Evolutionary conservation across 352 stramenopile species (phyloP), one percentile per base, ranked within the genome.

Genomic region (Pythium brachiatum): DNA sequence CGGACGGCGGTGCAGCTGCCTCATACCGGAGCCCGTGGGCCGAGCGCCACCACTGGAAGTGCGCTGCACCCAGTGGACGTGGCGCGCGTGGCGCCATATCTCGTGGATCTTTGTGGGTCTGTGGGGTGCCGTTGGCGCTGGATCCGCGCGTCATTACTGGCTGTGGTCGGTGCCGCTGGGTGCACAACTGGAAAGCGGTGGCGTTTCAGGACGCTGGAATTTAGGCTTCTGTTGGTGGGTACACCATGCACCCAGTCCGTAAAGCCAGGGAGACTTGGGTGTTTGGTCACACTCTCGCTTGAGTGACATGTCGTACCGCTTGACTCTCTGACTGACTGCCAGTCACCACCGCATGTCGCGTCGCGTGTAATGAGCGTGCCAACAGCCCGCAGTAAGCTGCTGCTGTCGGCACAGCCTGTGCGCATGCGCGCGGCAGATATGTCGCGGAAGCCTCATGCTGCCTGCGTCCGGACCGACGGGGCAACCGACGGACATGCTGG

Each of bases 11-110:
- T 36, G 62, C 50, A n/a, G 27, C 50, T 26, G 56, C 31, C 43
- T 56, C 48, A 34, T 62, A 69, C 21, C 31, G 38, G 31, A 44
- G 50, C 9, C 62, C 62, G 36, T 62, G 53, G 27, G 27, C 29
- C 32, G 29, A 47, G 13, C 55, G 20, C 62, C 62, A 69, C 56
- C 62, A 64, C 39, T 61, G 55, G 41, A 62, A 61, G 31, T 69
- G 38, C 16, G 48, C 16, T 13, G 31, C 31, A 34, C 38, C 29
- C 13, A 69, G 51, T 11, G 39, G 53, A 48, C 20, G 62, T 32
- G 43, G 31, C 12, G 11, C 36, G 31, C 20, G 18, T 32, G 26
- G n/a, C 26, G 8, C 39, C 12, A 48, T 48, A 26, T 48, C 41
- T 48, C 25, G 18, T 38, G 47, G 23, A 21, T 34, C 25, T 34